A percentile compares a stretch with the other conserved stretches of the same genome.
phyloP scores from a whole-genome alignment of 2,329 filamentous ascomycete species.

The Simplicillium sp. region DNA sequence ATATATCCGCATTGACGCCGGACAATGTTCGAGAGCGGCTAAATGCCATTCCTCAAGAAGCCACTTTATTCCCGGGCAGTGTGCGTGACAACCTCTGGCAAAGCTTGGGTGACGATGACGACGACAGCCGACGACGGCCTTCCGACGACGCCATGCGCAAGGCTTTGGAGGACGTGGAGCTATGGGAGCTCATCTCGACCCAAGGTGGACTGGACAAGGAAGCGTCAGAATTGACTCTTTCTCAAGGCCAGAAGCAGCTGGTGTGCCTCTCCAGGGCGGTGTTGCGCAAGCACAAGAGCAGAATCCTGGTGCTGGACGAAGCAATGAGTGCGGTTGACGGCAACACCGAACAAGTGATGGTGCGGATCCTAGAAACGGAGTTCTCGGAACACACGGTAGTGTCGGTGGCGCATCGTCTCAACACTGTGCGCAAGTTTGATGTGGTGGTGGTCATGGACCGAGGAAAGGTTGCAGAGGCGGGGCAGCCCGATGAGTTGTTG shows the following conservation, averaged over 20 bases:
- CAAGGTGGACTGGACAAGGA: constrained; percentile 26
- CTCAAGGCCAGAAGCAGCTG: constrained; percentile 35
- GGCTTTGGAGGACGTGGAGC: constrained; percentile 32
- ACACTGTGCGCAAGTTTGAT: constrained; percentile 41
- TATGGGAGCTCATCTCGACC: constrained; percentile 29
- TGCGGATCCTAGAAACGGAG: constrained; percentile 18
- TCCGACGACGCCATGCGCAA: constrained; percentile 30
- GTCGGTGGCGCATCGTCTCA: constrained; percentile 28
- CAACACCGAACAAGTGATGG: constrained; percentile 22
- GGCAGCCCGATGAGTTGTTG: constrained; percentile 1
- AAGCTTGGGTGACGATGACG: background rate
- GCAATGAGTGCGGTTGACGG: constrained; percentile 25
- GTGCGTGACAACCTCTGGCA: constrained; percentile 34
- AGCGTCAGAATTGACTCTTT: constrained; percentile 20
- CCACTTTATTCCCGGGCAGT: constrained; percentile 37
- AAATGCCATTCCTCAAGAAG: constrained; percentile 39
- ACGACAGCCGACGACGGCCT: constrained; percentile 25
- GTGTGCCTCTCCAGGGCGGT: constrained; percentile 27
- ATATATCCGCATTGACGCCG: constrained; percentile 16
- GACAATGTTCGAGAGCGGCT: constrained; percentile 18
- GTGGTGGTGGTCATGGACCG: constrained; percentile 54
- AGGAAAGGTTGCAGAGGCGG: constrained; percentile 3
- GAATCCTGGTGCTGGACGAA: constrained; percentile 29
- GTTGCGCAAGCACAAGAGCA: constrained; percentile 18
- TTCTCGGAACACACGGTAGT: constrained; percentile 40